phyloP scores from a whole-genome alignment of 805 yeast genomes.

The Lachancea waltii region DNA sequence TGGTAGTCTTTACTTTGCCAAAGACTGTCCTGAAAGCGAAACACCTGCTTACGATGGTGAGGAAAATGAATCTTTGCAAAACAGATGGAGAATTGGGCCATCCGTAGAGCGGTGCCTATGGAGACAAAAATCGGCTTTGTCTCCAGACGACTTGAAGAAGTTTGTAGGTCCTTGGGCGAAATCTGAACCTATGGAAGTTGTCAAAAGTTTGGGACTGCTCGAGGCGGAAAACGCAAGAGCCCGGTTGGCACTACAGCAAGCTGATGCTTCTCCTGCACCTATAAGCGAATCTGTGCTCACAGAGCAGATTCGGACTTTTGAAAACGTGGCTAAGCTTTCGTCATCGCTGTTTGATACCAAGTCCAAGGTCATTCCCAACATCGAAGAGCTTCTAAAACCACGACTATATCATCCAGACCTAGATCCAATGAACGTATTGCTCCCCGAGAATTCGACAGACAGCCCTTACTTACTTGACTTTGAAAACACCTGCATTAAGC shows the following conservation, averaged over 20 bases:
- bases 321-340: slow-evolving; percentile 50
- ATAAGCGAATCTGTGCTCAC: slow-evolving; percentile 41
- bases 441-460: slow-evolving; percentile 34
- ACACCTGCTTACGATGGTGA: slow-evolving; percentile 56
- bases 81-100: slow-evolving; percentile 91
- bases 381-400: slow-evolving; percentile 58
- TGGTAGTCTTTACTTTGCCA: slow-evolving; percentile 78
- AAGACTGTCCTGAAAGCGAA: slow-evolving; percentile 47
- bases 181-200: slow-evolving; percentile 51
- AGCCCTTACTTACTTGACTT: slow-evolving; percentile 64
- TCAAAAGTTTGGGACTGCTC: slow-evolving; percentile 56
- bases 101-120: slow-evolving; percentile 72
- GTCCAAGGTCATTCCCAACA: slow-evolving; percentile 53
- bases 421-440: slow-evolving; percentile 81
- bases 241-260: slow-evolving; percentile 48
- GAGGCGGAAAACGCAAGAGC: slow-evolving; percentile 57
- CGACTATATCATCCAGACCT: slow-evolving; percentile 75
- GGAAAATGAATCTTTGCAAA: slow-evolving; percentile 39
- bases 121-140: slow-evolving; percentile 54
- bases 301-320: slow-evolving; percentile 53
- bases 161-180: slow-evolving; percentile 72
- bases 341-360: slow-evolving; percentile 50
- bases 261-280: slow-evolving; percentile 42
- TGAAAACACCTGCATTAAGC: slow-evolving; percentile 75
- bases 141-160: slow-evolving; percentile 42